Conservation (phyloP, 371 early-diverging fungal genomes). For the Rhizomucor miehei region DNA sequence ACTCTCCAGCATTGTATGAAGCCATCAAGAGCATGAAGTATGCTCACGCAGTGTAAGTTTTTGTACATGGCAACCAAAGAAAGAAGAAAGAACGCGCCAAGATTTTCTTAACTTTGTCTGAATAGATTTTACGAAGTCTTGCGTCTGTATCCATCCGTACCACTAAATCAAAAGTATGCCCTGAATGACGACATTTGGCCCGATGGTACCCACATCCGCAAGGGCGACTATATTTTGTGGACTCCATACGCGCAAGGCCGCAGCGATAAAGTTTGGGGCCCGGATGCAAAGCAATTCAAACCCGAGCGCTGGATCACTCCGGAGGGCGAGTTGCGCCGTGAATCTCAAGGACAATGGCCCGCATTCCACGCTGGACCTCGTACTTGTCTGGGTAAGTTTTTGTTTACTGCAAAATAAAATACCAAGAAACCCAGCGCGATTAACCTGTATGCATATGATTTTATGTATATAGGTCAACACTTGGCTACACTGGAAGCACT, state of each 20-base stretch:
- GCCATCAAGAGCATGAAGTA: constrained; percentile 51
- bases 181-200: constrained; percentile 68
- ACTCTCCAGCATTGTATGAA: constrained; percentile 37
- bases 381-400: constrained; percentile 16
- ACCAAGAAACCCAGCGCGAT: not conserved
- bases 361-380: constrained; percentile 55
- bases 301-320: constrained; percentile 56
- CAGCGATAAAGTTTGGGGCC: constrained; percentile 53
- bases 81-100: constrained; percentile 42
- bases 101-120: constrained; percentile 14
- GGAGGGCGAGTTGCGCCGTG: constrained; percentile 22
- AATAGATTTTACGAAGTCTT: constrained; percentile 57
- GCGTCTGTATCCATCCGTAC: constrained; percentile 72
- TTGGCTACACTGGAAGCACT: constrained; percentile 54
- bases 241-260: constrained; percentile 52
- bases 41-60: constrained; percentile 51
- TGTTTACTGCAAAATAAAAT: not conserved
- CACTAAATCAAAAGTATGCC: constrained; percentile 61
- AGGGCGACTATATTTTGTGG: constrained; percentile 53
- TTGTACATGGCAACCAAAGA: too few species aligned
- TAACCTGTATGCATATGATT: not conserved
- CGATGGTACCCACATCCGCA: constrained; percentile 58
- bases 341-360: constrained; percentile 32
- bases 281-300: constrained; percentile 52
- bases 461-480: constrained; percentile 32